A percentile compares a stretch with the other conserved stretches of the same genome.
Conservation (phyloP, 140 eudicot species). For the Ambrosia hybrid region DNA sequence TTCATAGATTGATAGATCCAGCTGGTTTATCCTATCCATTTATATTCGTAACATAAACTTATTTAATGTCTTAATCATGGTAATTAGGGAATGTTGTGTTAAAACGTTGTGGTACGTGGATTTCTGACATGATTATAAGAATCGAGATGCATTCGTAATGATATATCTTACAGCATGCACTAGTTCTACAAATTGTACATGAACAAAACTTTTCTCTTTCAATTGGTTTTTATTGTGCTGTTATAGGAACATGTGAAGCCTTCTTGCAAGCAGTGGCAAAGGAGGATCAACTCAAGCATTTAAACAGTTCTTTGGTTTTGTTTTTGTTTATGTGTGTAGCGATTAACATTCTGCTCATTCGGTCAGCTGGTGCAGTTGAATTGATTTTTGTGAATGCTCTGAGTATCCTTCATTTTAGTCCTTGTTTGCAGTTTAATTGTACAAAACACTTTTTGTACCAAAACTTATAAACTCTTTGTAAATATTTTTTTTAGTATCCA, state of each 20-base stretch:
- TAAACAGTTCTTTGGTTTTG: slow-evolving; percentile 65
- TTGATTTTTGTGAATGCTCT: no score
- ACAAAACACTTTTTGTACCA: neutral
- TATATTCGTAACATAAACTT: neutral
- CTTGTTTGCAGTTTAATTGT: neutral
- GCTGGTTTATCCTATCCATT: neutral
- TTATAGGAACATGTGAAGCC: slow-evolving; percentile 94
- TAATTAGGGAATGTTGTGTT: slow-evolving; percentile 9
- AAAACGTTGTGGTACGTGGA: neutral
- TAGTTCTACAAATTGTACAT: no score
- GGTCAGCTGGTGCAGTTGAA: slow-evolving; percentile 53
- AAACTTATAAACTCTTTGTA: no score
- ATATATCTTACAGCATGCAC: no score
- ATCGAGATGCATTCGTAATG: no score
- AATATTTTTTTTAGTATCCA: no score
- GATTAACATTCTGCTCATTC: slow-evolving; percentile 67
- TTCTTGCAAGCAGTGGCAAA: slow-evolving; percentile 76
- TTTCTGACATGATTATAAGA: no score
- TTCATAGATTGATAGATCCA: no score
- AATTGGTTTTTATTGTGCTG: slow-evolving; percentile 6
- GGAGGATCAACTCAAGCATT: slow-evolving; percentile 69
- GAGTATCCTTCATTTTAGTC: neutral
- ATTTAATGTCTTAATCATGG: neutral
- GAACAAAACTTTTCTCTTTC: no score
- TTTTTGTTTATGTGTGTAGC: slow-evolving; percentile 67